These are phyloP conservation scores for Hippophae tibetana DNA, from an alignment of 306 rosid genomes.

Conservation along the genomic window DNA sequence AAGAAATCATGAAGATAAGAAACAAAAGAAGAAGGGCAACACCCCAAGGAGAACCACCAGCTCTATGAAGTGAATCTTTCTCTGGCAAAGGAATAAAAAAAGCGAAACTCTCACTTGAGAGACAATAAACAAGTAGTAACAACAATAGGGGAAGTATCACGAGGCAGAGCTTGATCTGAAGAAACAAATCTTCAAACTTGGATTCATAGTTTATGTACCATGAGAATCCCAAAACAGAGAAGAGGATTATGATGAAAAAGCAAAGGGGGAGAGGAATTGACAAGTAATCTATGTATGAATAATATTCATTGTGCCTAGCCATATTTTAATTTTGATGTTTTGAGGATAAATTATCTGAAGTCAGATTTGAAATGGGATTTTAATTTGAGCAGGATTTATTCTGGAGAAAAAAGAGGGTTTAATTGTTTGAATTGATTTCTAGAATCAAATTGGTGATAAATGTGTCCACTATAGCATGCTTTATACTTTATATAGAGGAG, in stretches of 20 bases:
- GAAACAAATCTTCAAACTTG: slow-evolving; percentile 33
- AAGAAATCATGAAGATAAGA: slow-evolving; percentile 47
- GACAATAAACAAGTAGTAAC: slow-evolving; percentile 43
- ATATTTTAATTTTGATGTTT: slow-evolving; percentile 10
- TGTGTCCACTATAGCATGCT: too few relatives aligned
- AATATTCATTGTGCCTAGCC: slow-evolving; percentile 37
- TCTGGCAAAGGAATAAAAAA: slow-evolving; percentile 41
- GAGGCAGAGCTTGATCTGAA: slow-evolving; percentile 49
- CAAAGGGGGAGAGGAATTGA: slow-evolving; percentile 53
- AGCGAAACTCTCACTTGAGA: slow-evolving; percentile 29
- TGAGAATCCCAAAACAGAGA: slow-evolving; percentile 46
- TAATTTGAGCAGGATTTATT: too few relatives aligned
- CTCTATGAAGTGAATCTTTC: slow-evolving; percentile 57
- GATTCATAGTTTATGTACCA: slow-evolving; percentile 74
- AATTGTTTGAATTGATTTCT: too few relatives aligned
- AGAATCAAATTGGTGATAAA: too few relatives aligned
- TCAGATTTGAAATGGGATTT: too few relatives aligned
- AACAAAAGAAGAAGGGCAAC: slow-evolving; percentile 57
- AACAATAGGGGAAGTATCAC: slow-evolving; percentile 45
- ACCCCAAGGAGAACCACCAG: slow-evolving; percentile 90
- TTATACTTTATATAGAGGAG: too few relatives aligned
- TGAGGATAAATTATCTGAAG: too few relatives aligned
- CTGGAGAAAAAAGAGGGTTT: too few relatives aligned
- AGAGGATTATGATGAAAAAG: slow-evolving; percentile 38
- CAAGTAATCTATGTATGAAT: slow-evolving; percentile 38